These are phyloP conservation scores for Hirsutella rhossiliensis DNA, from an alignment of 2,329 filamentous ascomycete genomes.

Conservation along the genomic window DNA sequence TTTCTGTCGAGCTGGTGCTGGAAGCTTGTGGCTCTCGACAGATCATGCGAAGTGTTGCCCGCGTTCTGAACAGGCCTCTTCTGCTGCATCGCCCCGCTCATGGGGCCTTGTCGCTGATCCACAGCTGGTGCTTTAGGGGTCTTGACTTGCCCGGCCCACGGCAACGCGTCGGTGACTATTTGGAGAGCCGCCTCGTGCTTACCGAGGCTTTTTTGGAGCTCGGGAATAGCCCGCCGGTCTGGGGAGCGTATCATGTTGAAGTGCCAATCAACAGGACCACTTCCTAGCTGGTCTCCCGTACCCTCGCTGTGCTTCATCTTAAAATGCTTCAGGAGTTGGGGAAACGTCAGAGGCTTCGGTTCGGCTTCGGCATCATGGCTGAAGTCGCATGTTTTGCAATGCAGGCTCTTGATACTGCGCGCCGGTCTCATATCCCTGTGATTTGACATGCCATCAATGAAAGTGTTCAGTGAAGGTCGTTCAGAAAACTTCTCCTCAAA, in stretches of 20 bases:
- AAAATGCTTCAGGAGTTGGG: conserved; percentile 50
- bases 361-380: too few species aligned
- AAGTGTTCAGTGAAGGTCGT: conserved; percentile 43
- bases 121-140: neutral
- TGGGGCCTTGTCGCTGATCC: too few species aligned
- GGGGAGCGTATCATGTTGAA: conserved; percentile 33
- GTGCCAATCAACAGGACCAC: conserved; percentile 27
- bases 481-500: conserved; percentile 47
- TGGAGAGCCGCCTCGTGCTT: conserved; percentile 19
- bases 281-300: conserved; percentile 8
- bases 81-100: too few species aligned
- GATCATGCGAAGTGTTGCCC: too few species aligned
- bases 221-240: conserved; percentile 17
- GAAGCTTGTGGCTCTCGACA: too few species aligned
- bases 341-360: conserved; percentile 25
- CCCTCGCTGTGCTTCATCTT: conserved; percentile 28
- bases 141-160: conserved; percentile 8
- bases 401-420: conserved; percentile 38
- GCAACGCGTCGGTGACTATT: conserved; percentile 26
- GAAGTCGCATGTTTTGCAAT: conserved; percentile 40
- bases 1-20: too few species aligned
- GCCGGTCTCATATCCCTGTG: conserved; percentile 45
- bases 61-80: too few species aligned
- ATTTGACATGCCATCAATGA: conserved; percentile 45
- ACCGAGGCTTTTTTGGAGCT: conserved; percentile 14